Evolutionary conservation across 2,329 filamentous ascomycete genomes (phyloP), one percentile per base, ranked within the genome.

Genomic region (Penicillium sp.): DNA sequence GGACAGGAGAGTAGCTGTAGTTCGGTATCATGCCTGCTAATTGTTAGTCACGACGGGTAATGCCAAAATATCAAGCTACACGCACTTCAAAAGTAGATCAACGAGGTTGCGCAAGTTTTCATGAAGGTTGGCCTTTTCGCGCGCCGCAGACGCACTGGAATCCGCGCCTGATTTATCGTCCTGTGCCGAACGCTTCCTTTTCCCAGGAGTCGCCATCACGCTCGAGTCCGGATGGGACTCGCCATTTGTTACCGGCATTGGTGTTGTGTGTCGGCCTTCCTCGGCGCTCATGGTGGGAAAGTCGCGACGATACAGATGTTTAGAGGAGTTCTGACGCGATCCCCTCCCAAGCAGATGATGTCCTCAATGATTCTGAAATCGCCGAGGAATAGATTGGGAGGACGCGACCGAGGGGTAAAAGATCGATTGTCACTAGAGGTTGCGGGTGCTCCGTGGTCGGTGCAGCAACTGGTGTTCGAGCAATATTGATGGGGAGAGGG

Each of bases 1-100:
- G 69, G 67, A 42, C 63, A 67, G 41, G 67, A 68, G 11, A 74
- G 61, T 40, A 74, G 61, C 24, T 68, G 66, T n/a, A 72, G 65
- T 37, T 70, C 69, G n/a, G 66, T 59, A 52, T 74, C 70, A 52
- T 70, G 65, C 46, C 71, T 74, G 46, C 10, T 41, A 48, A 39
- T 48, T 40, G 54, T 67, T 46, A 68, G 54, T 45, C 29, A 20
- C 44, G 8, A 35, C 31, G 22, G 6, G 2, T 28, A 18, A 47
- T 20, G 24, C 36, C 3, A 14, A 40, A 29, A 32, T 27, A 45
- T 14, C 13, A 0, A 37, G 11, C 10, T 22, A 48, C 47, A 64
- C 68, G 62, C 62, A 60, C 58, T 65, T 47, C 55, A 57, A 20
- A 60, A 59, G 39, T 14, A 59, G 64, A 20, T 62, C 59, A 27